These are phyloP conservation scores for Coprinellus micaceus DNA, from an alignment of 768 basidiomycete genomes.

Conservation along the genomic window DNA sequence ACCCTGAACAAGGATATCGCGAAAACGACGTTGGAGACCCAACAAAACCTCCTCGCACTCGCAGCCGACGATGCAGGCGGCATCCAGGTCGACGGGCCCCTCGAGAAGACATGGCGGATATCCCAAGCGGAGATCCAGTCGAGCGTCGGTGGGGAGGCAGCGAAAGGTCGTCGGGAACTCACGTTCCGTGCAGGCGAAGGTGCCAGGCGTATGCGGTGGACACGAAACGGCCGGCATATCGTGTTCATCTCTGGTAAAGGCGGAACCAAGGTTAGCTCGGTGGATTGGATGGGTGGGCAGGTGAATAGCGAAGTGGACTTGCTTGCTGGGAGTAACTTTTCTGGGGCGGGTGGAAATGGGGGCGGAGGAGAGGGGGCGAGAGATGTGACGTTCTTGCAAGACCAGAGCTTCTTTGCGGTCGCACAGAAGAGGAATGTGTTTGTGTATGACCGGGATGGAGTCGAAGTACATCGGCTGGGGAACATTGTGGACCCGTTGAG, in stretches of 20 bases:
- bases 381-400: constrained; percentile 94
- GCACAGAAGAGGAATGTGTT: constrained; percentile 96
- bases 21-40: constrained; percentile 51
- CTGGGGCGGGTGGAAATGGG: constrained; percentile 2
- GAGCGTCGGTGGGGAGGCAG: constrained; percentile 70
- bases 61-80: constrained; percentile 57
- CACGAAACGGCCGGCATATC: constrained; percentile 79
- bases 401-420: constrained; percentile 90
- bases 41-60: constrained; percentile 53
- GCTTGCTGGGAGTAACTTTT: neutral
- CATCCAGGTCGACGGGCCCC: constrained; percentile 70
- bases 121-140: constrained; percentile 73
- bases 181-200: constrained; percentile 69
- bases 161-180: constrained; percentile 71
- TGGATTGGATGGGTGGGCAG: constrained; percentile 31
- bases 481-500: constrained; percentile 85
- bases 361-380: constrained; percentile 24
- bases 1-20: constrained; percentile 56
- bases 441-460: constrained; percentile 91
- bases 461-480: constrained; percentile 85
- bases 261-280: constrained; percentile 3
- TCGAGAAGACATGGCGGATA: constrained; percentile 90
- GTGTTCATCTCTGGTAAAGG: constrained; percentile 7
- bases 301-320: constrained; percentile 42
- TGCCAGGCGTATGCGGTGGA: constrained; percentile 80